Conservation (phyloP, 768 basidiomycete species). For the Lactarius sp. region DNA sequence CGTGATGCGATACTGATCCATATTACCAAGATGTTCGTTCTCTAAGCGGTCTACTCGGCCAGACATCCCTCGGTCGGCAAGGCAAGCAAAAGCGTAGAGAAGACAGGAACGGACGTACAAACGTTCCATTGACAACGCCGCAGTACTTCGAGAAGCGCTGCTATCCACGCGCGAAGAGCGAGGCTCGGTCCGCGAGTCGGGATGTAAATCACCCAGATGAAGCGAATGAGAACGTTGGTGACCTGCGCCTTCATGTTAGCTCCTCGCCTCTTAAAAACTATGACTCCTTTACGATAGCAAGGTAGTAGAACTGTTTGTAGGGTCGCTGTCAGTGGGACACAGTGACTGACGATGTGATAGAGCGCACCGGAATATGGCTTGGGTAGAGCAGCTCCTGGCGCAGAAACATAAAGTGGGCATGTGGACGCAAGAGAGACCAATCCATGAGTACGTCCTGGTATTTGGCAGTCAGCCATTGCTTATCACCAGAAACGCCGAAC, state of each 20-base stretch:
- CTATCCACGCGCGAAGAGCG: constrained; percentile 60
- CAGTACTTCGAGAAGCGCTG: constrained; percentile 67
- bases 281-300: constrained; percentile 56
- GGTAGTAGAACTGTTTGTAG: constrained; percentile 58
- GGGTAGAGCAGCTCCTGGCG: constrained; percentile 73
- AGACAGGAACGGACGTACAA: constrained; percentile 44
- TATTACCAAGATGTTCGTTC: constrained; percentile 90
- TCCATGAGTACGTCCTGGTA: constrained; percentile 81
- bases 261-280: neutral
- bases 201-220: constrained; percentile 79
- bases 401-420: constrained; percentile 52
- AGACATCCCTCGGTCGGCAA: neutral
- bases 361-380: constrained; percentile 51
- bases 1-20: constrained; percentile 87
- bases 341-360: neutral
- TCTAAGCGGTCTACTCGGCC: constrained; percentile 60
- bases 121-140: constrained; percentile 91
- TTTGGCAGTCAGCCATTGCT: neutral
- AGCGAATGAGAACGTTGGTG: constrained; percentile 69
- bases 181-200: constrained; percentile 45
- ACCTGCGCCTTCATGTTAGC: constrained; percentile 39
- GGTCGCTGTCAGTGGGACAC: neutral
- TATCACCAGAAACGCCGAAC: constrained; percentile 24
- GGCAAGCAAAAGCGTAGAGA: constrained; percentile 8
- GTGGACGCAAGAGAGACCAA: constrained; percentile 76